Conservation (phyloP, 441 rosid genomes). For the Biscutella auriculata region DNA sequence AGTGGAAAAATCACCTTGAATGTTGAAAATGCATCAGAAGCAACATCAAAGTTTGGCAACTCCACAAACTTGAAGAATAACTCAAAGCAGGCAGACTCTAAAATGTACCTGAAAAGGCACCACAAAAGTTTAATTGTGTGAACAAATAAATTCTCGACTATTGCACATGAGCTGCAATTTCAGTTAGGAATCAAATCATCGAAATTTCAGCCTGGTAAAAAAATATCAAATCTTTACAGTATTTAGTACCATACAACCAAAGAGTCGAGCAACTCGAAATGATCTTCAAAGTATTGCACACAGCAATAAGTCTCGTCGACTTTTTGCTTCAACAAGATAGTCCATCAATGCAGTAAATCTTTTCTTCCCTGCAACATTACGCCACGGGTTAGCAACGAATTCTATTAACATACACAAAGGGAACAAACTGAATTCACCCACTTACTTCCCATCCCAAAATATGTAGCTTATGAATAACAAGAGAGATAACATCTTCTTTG, state of each 20-base stretch:
- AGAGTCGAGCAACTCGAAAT: slow-evolving; percentile 75
- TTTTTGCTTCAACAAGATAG: slow-evolving; percentile 70
- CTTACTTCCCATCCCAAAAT: slow-evolving; percentile 88
- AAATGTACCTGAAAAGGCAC: slow-evolving; percentile 72
- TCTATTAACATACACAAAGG: slow-evolving; percentile 2
- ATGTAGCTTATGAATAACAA: slow-evolving; percentile 67
- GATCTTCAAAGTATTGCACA: slow-evolving; percentile 62
- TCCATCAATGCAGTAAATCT: slow-evolving; percentile 85
- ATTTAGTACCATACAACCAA: slow-evolving; percentile 35
- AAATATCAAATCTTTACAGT: not conserved
- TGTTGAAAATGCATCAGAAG: slow-evolving; percentile 95
- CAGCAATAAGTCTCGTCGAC: slow-evolving; percentile 49
- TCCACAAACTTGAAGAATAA: slow-evolving; percentile 96
- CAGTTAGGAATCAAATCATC: not conserved
- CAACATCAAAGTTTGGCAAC: slow-evolving; percentile 82
- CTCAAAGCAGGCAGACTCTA: slow-evolving; percentile 86
- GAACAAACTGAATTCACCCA: slow-evolving; percentile 8
- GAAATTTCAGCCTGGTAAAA: not conserved
- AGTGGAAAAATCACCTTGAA: slow-evolving; percentile 58
- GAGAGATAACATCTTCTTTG: slow-evolving; percentile 71
- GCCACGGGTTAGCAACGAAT: not conserved
- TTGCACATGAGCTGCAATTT: no score
- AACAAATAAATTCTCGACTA: slow-evolving; percentile 10
- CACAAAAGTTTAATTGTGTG: slow-evolving; percentile 32
- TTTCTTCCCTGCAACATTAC: slow-evolving; percentile 57